Evolutionary conservation across 1,139 yeast species (phyloP), one percentile per base, ranked within the genome.

Genomic region (Taphrina sp.): DNA sequence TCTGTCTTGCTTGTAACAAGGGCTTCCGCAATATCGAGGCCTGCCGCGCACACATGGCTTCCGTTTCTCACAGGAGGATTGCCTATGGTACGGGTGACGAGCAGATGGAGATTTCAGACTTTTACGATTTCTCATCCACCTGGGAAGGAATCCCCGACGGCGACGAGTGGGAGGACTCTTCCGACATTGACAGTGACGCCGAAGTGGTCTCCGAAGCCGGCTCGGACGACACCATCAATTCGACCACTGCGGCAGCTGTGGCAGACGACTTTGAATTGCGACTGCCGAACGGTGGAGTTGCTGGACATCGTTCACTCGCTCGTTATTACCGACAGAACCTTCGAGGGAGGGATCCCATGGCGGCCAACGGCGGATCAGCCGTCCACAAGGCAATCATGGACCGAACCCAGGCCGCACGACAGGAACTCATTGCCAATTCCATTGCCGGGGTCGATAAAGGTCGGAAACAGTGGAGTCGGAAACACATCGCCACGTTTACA

Each of bases 21-120:
- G 89, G 87, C 69, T 97, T 97, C 5, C 78, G 79, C 63, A 80
- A 82, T 57, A 68, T 90, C 34, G 95, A 87, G 66, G 87, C 95
- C 58, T 92, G 87, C 5, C 81, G 96, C 63, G 95, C 89, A 41
- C 99, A 92, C 69, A 85, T 90, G 88, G 66, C 76, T 5, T 77
- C 85, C 19, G 92, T 92, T 70, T 80, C 89, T 61, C 99, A 92
- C 68, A 84, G 90, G 74, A 79, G 81, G 67, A 78, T 92, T 58
- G 97, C 98, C 0, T 94, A 87, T 69, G 97, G 92, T 64, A 71
- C 80, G 0, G 85, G 82, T 60, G 85, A 85, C 58, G 95, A 92
- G 66, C 84, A 83, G 67, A 77, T 83, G 56, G 88, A 85, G 65
- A 76, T 90, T 39, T 80, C 94, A 0, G 85, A 83, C 53, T 92